phyloP scores from a whole-genome alignment of 768 basidiomycete genomes.

The Boletus tomentosulus region DNA sequence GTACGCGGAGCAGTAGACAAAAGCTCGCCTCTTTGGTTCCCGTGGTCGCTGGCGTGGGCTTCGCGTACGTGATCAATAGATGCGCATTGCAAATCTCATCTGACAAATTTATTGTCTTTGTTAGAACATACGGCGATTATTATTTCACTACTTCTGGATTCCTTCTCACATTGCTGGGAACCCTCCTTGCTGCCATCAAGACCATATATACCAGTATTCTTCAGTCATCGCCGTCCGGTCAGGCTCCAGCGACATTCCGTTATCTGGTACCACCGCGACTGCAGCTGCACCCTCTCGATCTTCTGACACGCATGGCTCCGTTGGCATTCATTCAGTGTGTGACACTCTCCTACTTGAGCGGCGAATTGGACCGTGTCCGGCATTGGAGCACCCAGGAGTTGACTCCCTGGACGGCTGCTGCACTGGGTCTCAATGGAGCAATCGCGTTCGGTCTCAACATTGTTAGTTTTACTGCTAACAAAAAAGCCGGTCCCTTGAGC shows the following conservation, averaged over 20 bases:
- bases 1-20: slow-evolving; percentile 49
- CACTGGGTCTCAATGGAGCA: slow-evolving; percentile 70
- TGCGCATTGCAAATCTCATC: not conserved
- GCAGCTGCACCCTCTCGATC: slow-evolving; percentile 71
- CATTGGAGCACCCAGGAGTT: slow-evolving; percentile 42
- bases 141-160: slow-evolving; percentile 85
- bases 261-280: slow-evolving; percentile 33
- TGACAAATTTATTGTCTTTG: not conserved
- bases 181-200: slow-evolving; percentile 88
- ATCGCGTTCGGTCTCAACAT: slow-evolving; percentile 93
- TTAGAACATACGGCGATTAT: slow-evolving; percentile 92
- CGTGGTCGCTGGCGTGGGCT: slow-evolving; percentile 84
- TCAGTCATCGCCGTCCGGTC: slow-evolving; percentile 41
- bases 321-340: slow-evolving; percentile 88
- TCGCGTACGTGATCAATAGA: slow-evolving; percentile 54
- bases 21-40: slow-evolving; percentile 77
- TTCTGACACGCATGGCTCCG: slow-evolving; percentile 87
- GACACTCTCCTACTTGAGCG: slow-evolving; percentile 68
- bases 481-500: slow-evolving; percentile 80
- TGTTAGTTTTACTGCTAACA: slow-evolving; percentile 94
- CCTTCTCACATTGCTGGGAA: slow-evolving; percentile 83
- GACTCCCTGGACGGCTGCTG: slow-evolving; percentile 39
- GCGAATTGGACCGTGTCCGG: slow-evolving; percentile 69
- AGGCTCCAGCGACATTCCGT: slow-evolving; percentile 13
- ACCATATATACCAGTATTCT: slow-evolving; percentile 87